Conservation (phyloP, 257 asterid genomes). For the Solanum raphanifolium region DNA sequence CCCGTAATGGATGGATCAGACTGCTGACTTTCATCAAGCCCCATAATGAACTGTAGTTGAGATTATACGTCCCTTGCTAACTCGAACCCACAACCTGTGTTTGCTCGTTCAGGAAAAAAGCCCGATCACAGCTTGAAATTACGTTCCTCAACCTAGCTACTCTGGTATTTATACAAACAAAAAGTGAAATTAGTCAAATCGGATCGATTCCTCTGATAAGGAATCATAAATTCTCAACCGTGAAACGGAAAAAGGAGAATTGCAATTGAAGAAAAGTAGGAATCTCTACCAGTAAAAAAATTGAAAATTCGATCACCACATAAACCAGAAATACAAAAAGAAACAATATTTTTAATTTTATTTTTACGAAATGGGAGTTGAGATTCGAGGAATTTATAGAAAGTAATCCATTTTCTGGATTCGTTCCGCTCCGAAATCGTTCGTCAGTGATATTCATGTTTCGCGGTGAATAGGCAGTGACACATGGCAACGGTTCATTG, state of each 20-base stretch:
- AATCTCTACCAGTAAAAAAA: background rate
- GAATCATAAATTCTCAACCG: background rate
- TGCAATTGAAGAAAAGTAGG: background rate
- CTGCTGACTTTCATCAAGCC: background rate
- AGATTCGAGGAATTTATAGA: background rate
- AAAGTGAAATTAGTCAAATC: background rate
- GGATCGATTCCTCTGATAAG: background rate
- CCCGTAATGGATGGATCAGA: background rate
- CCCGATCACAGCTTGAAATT: background rate
- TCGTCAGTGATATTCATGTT: background rate
- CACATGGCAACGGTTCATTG: background rate
- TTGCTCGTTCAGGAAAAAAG: background rate
- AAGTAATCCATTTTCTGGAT: background rate
- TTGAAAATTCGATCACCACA: background rate
- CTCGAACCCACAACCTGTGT: background rate
- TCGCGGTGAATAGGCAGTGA: background rate
- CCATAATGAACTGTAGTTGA: background rate
- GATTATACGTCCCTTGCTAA: background rate
- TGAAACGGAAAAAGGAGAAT: background rate
- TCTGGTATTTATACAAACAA: background rate
- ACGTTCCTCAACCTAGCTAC: background rate
- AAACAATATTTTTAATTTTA: no score
- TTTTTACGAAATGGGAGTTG: background rate
- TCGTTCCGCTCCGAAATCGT: background rate
- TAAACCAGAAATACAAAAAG: background rate